A percentile compares a stretch with the other conserved stretches of the same genome.
Evolutionary conservation across 2,329 filamentous ascomycete species (phyloP).

Genomic region (Cladophialophora bantiana): DNA sequence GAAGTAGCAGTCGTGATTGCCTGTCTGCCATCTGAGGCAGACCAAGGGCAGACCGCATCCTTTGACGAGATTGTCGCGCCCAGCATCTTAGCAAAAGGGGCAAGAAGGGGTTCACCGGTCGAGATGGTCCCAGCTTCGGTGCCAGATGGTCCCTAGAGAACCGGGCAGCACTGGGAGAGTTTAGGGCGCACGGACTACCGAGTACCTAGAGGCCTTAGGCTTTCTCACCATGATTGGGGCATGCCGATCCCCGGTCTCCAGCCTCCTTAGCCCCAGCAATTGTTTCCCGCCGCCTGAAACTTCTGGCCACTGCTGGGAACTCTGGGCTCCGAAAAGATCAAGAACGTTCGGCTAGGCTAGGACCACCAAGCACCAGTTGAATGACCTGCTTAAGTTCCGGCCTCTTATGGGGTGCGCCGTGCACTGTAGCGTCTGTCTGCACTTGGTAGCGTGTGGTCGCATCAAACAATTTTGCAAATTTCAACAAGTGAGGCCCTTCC

Average conservation of each 20-base stretch:
- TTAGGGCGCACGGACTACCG: constrained; percentile 15
- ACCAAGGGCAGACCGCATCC: constrained; percentile 14
- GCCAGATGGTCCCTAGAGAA: constrained; percentile 8
- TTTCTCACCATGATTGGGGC: constrained; percentile 11
- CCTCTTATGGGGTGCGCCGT: not conserved
- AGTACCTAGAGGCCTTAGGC: not conserved
- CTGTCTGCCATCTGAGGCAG: constrained; percentile 16
- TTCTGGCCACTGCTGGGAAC: not conserved
- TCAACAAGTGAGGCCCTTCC: not conserved
- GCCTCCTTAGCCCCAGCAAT: not conserved
- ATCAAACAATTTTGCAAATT: constrained; percentile 24
- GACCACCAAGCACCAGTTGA: constrained; percentile 3
- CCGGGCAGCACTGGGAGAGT: constrained; percentile 1
- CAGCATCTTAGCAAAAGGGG: constrained; percentile 20
- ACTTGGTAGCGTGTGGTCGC: not conserved
- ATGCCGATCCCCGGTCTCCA: constrained; percentile 7
- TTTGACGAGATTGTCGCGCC: constrained; percentile 15
- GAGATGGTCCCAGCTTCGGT: not conserved
- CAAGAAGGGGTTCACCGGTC: constrained; percentile 21
- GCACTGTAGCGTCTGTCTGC: constrained; percentile 4
- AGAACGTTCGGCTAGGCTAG: constrained; percentile 6
- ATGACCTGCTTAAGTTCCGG: constrained; percentile 3
- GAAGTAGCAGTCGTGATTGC: constrained; percentile 13
- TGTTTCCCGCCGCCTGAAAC: constrained; percentile 10
- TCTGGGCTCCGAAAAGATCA: not conserved